A percentile compares a stretch with the other conserved stretches of the same genome.
These are phyloP conservation scores for Salix exigua DNA, from an alignment of 345 rosid species.

Conservation along the genomic window DNA sequence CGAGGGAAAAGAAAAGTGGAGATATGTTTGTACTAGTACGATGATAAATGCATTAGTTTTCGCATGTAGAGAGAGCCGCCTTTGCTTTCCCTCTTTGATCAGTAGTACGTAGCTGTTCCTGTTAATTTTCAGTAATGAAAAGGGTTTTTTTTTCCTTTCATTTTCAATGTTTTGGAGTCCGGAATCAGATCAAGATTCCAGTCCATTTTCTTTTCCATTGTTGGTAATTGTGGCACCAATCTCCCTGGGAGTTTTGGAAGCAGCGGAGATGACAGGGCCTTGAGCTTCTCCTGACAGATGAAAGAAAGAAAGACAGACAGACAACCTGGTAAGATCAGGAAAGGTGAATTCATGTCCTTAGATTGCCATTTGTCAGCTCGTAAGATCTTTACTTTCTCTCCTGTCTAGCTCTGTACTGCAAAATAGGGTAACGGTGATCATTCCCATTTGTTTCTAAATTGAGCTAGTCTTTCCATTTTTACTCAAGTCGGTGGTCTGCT, in stretches of 20 bases:
- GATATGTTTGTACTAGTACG: too few species aligned
- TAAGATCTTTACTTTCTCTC: too few species aligned
- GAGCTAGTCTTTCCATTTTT: neutral
- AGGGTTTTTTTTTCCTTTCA: too few species aligned
- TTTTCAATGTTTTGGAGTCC: too few species aligned
- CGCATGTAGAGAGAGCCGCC: too few species aligned
- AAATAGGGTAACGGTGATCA: neutral
- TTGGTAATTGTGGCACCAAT: too few species aligned
- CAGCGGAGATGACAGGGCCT: constrained; percentile 13
- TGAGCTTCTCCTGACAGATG: constrained; percentile 13
- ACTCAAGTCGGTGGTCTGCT: neutral
- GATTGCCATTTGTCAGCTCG: constrained; percentile 16
- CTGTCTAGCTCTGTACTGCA: neutral
- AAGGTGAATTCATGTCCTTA: neutral
- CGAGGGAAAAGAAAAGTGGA: too few species aligned
- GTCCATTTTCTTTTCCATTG: neutral
- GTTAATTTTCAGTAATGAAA: too few species aligned
- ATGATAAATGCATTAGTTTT: too few species aligned
- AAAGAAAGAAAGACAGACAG: neutral
- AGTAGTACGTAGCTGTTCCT: too few species aligned
- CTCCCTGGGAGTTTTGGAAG: neutral
- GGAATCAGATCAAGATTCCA: neutral
- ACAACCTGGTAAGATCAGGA: neutral
- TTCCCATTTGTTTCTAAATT: neutral
- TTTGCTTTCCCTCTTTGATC: too few species aligned